Evolutionary conservation across 768 basidiomycete genomes (phyloP), one percentile per base, ranked within the genome.

Genomic region (Terana coerulea): DNA sequence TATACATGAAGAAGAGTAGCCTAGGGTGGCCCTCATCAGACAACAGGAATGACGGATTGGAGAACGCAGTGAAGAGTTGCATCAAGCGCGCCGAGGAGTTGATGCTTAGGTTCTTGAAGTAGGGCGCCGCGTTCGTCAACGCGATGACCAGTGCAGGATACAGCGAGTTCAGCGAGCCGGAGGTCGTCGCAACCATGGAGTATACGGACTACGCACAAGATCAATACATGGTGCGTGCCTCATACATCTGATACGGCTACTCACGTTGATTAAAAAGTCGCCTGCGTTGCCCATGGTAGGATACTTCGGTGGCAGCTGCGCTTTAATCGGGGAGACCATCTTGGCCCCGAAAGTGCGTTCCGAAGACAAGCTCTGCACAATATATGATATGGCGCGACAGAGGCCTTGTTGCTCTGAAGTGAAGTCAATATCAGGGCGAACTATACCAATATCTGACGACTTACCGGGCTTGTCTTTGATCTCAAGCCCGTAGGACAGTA

Each of bases 21-120:
- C 97, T 73, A 1, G 97, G 97, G 63, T 98, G 93, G 6, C 95
- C 92, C 68, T 98, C 97, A 56, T 98, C 97, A 2, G 90, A 85
- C 17, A 99, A 70, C 29, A 98, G 71, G 67, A 98, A 98, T 2
- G 83, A 71, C 0, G 97, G 91, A 53, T 86, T 91, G 5, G 92
- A 86, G 64, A 99, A 95, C 0, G 95, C 91, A 25, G 80, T 85
- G 69, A 97, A 92, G 5, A 98, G 78, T 67, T 97, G 93, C 30
- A 95, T 65, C 6, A 99, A 75, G 15, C 90, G 79, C 5, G 89
- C 87, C 3, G 93, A 88, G 11, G 92, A 83, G 28, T 84, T 82
- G 42, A 93, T 80, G 34, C 84, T 84, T 19, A 97, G 74, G 57
- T 88, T 80, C 67, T 84, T 86, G 59, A 97, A 80, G 67, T 90